Evolutionary conservation across 495 filamentous ascomycete species (phyloP).

Genomic region (Xylaria telfairii): DNA sequence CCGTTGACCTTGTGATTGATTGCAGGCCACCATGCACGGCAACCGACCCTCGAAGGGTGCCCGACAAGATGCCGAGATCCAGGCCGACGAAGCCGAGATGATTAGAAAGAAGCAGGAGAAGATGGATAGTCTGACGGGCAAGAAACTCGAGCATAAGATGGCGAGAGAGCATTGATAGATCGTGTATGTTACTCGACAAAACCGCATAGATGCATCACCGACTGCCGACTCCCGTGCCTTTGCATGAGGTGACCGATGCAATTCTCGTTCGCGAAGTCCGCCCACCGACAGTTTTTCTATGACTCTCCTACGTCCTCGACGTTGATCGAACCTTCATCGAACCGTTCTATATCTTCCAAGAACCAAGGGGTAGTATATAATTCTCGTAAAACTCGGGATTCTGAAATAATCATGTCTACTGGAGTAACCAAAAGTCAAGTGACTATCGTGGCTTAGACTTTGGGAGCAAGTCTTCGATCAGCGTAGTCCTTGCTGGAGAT

Average conservation of each 20-base stretch:
- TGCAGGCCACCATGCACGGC: slow-evolving; percentile 71
- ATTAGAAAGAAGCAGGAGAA: slow-evolving; percentile 65
- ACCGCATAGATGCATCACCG: not conserved
- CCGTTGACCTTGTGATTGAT: slow-evolving; percentile 9
- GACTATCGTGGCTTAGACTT: not conserved
- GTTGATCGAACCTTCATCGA: not conserved
- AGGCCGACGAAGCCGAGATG: slow-evolving; percentile 71
- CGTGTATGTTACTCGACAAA: not conserved
- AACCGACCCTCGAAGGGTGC: slow-evolving; percentile 75
- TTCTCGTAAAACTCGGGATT: too few species aligned
- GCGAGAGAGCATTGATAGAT: too few species aligned
- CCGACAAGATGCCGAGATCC: slow-evolving; percentile 71
- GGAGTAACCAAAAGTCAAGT: not conserved
- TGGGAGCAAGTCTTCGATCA: not conserved
- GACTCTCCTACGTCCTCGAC: not conserved
- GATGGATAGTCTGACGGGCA: slow-evolving; percentile 32
- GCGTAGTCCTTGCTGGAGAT: slow-evolving; percentile 7
- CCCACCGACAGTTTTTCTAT: not conserved
- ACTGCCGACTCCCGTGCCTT: not conserved
- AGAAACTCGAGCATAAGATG: slow-evolving; percentile 29
- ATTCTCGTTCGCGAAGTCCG: not conserved
- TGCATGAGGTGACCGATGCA: not conserved
- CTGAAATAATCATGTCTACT: not conserved
- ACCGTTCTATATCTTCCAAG: too few species aligned
- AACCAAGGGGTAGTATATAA: too few species aligned